Evolutionary conservation across 2,329 filamentous ascomycete genomes (phyloP).

Genomic region (Microsporum ferrugineum): DNA sequence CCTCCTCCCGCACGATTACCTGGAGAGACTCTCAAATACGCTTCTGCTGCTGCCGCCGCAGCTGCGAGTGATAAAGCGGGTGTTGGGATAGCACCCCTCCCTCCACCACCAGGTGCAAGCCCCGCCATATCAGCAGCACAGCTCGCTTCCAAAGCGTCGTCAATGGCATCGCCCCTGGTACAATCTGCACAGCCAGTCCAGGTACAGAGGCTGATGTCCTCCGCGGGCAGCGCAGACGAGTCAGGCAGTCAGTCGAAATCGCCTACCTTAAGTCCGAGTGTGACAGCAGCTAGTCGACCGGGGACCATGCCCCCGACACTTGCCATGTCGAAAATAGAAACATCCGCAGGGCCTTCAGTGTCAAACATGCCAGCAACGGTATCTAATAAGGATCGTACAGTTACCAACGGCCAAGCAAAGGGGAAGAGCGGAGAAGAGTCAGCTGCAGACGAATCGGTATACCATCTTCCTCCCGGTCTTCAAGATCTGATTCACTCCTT

Average conservation of each 20-base stretch:
- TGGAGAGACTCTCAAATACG: slow-evolving; percentile 89
- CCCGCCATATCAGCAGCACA: slow-evolving; percentile 40
- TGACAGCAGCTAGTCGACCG: slow-evolving; percentile 28
- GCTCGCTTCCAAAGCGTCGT: slow-evolving; percentile 43
- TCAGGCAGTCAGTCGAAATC: slow-evolving; percentile 39
- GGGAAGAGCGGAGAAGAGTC: slow-evolving; percentile 52
- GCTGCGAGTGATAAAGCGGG: slow-evolving; percentile 79
- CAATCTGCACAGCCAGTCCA: slow-evolving; percentile 39
- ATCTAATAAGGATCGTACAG: slow-evolving; percentile 14
- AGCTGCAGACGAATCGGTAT: slow-evolving; percentile 61
- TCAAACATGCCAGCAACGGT: slow-evolving; percentile 35
- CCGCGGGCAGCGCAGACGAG: slow-evolving; percentile 33
- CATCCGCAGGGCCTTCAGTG: slow-evolving; percentile 26
- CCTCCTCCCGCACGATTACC: slow-evolving; percentile 70
- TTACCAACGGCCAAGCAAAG: slow-evolving; percentile 35
- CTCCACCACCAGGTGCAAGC: slow-evolving; percentile 64
- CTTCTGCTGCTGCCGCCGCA: slow-evolving; percentile 86
- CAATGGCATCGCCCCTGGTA: slow-evolving; percentile 47
- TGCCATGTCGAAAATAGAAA: slow-evolving; percentile 37
- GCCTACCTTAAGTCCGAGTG: slow-evolving; percentile 38
- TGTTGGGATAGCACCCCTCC: slow-evolving; percentile 84
- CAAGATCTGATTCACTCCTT: slow-evolving; percentile 87
- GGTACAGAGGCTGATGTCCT: slow-evolving; percentile 26
- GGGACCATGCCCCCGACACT: slow-evolving; percentile 37
- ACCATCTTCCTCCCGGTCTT: slow-evolving; percentile 77